Evolutionary conservation across 345 rosid genomes (phyloP), one percentile per base, ranked within the genome.

Genomic region (Eucalyptus curtisii): DNA sequence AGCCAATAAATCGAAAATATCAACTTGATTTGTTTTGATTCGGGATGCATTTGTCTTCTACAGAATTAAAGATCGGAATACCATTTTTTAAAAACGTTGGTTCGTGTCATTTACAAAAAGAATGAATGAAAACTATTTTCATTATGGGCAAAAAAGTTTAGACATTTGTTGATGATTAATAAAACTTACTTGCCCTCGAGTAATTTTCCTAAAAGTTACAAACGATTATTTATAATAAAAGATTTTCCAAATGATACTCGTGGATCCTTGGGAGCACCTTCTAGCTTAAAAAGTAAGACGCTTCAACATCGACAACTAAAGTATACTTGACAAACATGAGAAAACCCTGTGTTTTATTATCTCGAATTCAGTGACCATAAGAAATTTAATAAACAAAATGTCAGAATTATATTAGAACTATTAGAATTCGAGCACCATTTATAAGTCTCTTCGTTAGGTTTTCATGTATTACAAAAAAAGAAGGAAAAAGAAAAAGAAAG

Each of bases 61-160:
- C 9, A n/a, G 0, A 64, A 64, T 64, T n/a, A 7, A 14, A n/a
- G 20, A 64, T 14, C 5, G 40, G 6, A 0, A 64, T 64, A n/a
- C 76, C 3, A 15, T 7, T 15, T 68, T 68, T 68, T 68, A 6
- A 16, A 15, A 33, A 17, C 1, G 6, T 8, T 68, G 0, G 37
- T 68, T 68, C 3, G 3, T 16, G 16, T 68, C 44, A 31, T 68
- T 64, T 64, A n/a, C 42, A 68, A 68, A 17, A 31, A 17, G 11
- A 10, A 68, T 68, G 81, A 5, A 9, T 68, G 13, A 5, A 68
- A 33, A 33, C 13, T 68, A 19, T 33, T 33, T 68, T 33, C 13
- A 17, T 33, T 33, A 19, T 17, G 1, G 44, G 44, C 44, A 5
- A 33, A 9, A 68, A 68, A 33, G 2, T 68, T 1, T 33, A 33